Percentiles rank a stretch among this genome's conserved stretches.
phyloP scores from a whole-genome alignment of 2,329 filamentous ascomycete genomes.

The Phaeophleospora eucalypticola region DNA sequence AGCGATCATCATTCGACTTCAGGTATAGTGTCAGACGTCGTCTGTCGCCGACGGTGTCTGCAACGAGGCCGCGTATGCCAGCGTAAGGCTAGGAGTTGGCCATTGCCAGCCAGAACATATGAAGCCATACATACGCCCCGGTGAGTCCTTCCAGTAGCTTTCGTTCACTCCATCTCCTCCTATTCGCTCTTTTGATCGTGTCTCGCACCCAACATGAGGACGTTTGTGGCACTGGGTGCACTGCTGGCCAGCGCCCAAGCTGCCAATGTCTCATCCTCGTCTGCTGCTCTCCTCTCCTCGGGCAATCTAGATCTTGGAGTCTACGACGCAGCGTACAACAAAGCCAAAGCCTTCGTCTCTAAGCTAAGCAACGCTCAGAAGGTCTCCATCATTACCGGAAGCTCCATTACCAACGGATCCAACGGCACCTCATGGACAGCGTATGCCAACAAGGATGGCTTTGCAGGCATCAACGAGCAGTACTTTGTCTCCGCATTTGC shows the following conservation, averaged over 20 bases:
- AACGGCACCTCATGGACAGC: conserved; percentile 19
- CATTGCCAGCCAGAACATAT: background rate
- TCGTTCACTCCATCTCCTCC: background rate
- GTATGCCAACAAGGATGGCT: conserved; percentile 21
- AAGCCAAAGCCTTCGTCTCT: conserved; percentile 13
- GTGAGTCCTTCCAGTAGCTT: background rate
- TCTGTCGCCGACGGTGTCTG: background rate
- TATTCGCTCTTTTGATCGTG: background rate
- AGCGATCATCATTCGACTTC: background rate
- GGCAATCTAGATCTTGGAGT: conserved; percentile 14
- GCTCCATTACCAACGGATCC: conserved; percentile 14
- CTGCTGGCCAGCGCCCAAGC: conserved; percentile 8
- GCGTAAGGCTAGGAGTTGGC: background rate
- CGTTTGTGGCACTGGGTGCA: background rate
- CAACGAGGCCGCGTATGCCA: background rate
- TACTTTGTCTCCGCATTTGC: conserved; percentile 24
- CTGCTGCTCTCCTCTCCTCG: conserved; percentile 11
- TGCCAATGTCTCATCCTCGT: conserved; percentile 7
- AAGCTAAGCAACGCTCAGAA: conserved; percentile 15
- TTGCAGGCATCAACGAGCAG: conserved; percentile 22
- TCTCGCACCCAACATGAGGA: conserved; percentile 1
- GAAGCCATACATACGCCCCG: background rate
- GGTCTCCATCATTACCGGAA: conserved; percentile 18
- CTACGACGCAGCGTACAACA: conserved; percentile 14
- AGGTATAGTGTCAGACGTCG: background rate